Percentiles rank a stretch among this genome's conserved stretches.
phyloP scores from a whole-genome alignment of 495 filamentous ascomycete genomes.

The Penicillium alfredii region DNA sequence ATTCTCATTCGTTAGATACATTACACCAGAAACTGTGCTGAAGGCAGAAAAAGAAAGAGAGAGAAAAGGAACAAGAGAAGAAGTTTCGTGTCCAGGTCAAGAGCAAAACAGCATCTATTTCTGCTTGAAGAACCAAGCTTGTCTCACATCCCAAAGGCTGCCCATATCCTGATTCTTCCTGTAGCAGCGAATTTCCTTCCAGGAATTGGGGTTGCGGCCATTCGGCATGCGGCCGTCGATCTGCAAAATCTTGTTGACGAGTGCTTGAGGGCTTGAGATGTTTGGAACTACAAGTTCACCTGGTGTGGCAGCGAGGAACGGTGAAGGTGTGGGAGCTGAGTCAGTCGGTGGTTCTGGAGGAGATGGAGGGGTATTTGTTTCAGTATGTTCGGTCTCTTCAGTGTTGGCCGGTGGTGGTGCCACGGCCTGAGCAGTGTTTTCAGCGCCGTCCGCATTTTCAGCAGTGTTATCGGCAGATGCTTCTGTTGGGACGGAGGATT shows the following conservation, averaged over 20 bases:
- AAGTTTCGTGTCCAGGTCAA: no score
- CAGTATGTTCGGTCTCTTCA: neutral
- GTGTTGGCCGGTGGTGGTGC: no score
- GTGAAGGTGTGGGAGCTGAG: neutral
- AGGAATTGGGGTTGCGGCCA: slow-evolving; percentile 42
- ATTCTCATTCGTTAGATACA: no score
- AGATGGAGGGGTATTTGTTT: neutral
- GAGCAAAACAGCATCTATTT: no score
- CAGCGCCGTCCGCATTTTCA: no score
- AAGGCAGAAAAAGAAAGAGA: no score
- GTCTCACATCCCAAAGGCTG: slow-evolving; percentile 48
- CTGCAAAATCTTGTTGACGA: slow-evolving; percentile 37
- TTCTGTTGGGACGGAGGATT: no score
- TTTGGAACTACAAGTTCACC: slow-evolving; percentile 29
- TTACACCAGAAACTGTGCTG: no score
- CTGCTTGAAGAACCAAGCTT: slow-evolving; percentile 35
- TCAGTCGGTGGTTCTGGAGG: slow-evolving; percentile 3
- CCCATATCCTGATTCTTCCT: slow-evolving; percentile 53
- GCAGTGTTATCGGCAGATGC: no score
- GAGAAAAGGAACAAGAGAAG: no score
- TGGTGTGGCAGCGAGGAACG: slow-evolving; percentile 2
- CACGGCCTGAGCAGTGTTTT: neutral
- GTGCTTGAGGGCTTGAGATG: slow-evolving; percentile 23
- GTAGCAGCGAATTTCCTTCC: slow-evolving; percentile 47
- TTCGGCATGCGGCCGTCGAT: slow-evolving; percentile 29